Base-by-base conservation (phyloP, 331 rosid species). In the Malus hybrid region DNA sequence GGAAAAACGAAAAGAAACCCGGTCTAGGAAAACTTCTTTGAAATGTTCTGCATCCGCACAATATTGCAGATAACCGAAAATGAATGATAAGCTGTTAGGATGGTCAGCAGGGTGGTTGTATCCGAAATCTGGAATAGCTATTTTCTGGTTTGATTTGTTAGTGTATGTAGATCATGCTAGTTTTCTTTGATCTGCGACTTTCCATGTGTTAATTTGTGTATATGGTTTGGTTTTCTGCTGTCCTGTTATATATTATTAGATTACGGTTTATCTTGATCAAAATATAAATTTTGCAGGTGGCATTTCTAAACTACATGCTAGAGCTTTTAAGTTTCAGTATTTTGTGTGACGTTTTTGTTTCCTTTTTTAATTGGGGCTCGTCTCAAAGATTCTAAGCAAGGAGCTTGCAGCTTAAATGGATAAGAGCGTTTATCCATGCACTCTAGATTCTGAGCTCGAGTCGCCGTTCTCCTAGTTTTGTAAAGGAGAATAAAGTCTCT, bases 191-290 rank as follows among this genome's bases (percentile, higher is more conserved):
- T 16, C 67, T 33, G 79, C 28, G 19, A 48, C 55, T 15, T 42
- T 74, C 39, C 67, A 46, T 14, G 65, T 73, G 11, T 73, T 50
- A 50, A 6, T 50, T 16, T 70, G 2, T 77, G 79, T 73, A 81
- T 31, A 73, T 77, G 72, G 67, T 33, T 65, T 71, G 61, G 7
- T 42, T 69, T 31, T 16, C 42, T 11, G 7, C 56, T 7, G 36
- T 71, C 19, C 48, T 66, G 31, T 10, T 34, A 5, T 75, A n/a
- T 80, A 34, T 12, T 19, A 33, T 50, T 18, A 33, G 54, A 75
- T 67, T 67, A 36, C 46, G 31, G 64, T 73, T 59, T 31, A 8
- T 59, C 18, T 59, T 36, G 67, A 56, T 57, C 76, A 14, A 22
- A 5, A n/a, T n/a, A n/a, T 34, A 55, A 11, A 22, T 9, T 36